phyloP scores from a whole-genome alignment of 2,329 filamentous ascomycete genomes.

The Botrytis elliptica region DNA sequence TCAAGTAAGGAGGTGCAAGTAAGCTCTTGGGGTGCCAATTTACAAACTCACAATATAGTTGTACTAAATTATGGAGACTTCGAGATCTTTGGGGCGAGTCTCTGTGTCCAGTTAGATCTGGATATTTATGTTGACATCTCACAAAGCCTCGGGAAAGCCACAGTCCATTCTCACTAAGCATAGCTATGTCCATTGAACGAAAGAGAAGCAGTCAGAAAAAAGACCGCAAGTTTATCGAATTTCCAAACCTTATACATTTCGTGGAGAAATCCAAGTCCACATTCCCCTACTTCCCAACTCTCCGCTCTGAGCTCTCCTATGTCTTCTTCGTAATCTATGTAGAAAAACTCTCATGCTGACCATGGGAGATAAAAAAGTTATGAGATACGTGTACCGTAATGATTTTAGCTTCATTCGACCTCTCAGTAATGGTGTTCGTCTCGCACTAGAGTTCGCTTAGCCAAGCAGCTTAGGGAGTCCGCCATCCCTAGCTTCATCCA shows the following conservation, averaged over 20 bases:
- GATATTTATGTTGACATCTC: background rate
- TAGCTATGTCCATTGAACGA: background rate
- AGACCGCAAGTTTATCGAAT: background rate
- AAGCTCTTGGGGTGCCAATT: background rate
- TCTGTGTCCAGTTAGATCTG: background rate
- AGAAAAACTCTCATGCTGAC: background rate
- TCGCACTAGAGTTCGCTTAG: background rate
- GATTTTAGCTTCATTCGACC: background rate
- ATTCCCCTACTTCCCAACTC: background rate
- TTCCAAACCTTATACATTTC: background rate
- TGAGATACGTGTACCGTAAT: background rate
- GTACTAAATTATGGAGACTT: background rate
- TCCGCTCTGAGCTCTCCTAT: background rate
- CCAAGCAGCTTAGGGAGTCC: background rate
- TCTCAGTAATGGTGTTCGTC: background rate
- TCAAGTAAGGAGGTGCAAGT: background rate
- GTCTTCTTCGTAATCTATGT: background rate
- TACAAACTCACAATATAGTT: background rate
- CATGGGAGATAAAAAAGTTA: background rate
- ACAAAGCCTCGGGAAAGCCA: background rate
- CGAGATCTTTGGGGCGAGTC: background rate
- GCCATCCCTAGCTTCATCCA: background rate
- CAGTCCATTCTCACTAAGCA: background rate
- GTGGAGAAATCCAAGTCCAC: background rate
- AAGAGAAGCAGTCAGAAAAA: too few species aligned